Base-by-base conservation (phyloP, 2,329 filamentous ascomycete genomes). In the Aspergillus fumigatus region DNA sequence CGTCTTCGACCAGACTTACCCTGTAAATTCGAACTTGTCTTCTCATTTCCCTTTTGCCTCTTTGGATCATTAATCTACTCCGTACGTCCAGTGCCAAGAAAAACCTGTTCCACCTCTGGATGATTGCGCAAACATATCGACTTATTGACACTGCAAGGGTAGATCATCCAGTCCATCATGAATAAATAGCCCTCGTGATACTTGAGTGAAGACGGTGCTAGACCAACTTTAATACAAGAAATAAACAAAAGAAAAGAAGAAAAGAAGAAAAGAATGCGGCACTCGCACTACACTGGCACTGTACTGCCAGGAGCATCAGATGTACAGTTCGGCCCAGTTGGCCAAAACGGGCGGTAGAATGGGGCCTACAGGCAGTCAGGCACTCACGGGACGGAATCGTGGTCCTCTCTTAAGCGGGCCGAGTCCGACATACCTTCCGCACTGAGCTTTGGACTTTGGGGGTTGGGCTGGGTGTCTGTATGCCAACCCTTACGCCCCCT, bases 1-100 rank as follows among this genome's bases (percentile, higher is more conserved):
- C 58, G 58, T 60, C 58, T 53, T 58, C 23, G 38, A 58, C 58
- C 58, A 55, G 40, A 60, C 41, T 51, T 55, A 43, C 9, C 50
- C 23, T 17, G 52, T 10, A 21, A 19, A 7, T 43, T 9, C 8
- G n/a, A 9, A 9, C 14, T 21, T 43, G n/a, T 14, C 38, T 29
- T 29, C 23, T 11, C 29, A 14, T 11, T 35, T 14, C 11, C 4
- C 32, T 48, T 29, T 47, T 48, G 40, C 51, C 48, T n/a, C 26
- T 49, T 40, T 17, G 43, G 32, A 25, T 29, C 29, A 52, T 41
- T 49, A 48, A 32, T 51, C 48, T 51, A n/a, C n/a, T n/a, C n/a
- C n/a, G n/a, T n/a, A 23, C 43, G 25, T 21, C 21, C 43, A 47
- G 7, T 23, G n/a, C 43, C 21, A 5, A 47, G 43, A 14, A 19